These are phyloP conservation scores for Tetradesmus obliquus DNA, from an alignment of 139 green algal genomes.

Conservation along the genomic window DNA sequence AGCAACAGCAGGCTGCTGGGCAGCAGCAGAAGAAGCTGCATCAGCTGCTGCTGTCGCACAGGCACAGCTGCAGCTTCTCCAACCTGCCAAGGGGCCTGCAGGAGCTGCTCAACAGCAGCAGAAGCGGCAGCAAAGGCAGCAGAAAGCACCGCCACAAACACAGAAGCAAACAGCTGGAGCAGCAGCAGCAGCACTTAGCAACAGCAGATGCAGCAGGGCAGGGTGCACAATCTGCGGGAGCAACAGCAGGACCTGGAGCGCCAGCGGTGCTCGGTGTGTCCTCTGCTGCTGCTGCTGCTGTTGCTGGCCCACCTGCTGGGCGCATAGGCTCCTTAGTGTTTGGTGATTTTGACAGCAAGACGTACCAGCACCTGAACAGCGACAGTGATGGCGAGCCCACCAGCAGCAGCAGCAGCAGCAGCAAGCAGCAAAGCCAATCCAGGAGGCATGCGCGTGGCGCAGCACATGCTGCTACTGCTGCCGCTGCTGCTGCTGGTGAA, in stretches of 20 bases:
- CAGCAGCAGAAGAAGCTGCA: slow-evolving; percentile 3
- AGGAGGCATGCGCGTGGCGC: neutral
- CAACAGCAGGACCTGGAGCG: slow-evolving; percentile 20
- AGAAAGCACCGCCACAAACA: slow-evolving; percentile 8
- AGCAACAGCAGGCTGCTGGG: neutral
- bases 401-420: slow-evolving; percentile 32
- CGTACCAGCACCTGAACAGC: neutral
- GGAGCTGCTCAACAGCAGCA: slow-evolving; percentile 33
- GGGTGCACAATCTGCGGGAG: neutral
- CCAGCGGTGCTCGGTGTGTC: neutral
- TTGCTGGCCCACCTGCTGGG: neutral
- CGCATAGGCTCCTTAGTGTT: neutral
- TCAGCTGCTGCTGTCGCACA: neutral
- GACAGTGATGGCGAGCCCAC: neutral
- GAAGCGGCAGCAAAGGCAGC: neutral
- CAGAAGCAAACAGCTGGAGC: neutral
- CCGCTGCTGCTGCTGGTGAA: neutral
- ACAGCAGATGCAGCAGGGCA: neutral
- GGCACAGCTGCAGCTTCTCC: slow-evolving; percentile 37
- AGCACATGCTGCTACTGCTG: neutral
- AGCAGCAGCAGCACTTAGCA: slow-evolving; percentile 42
- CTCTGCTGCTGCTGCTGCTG: neutral
- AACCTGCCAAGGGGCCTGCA: slow-evolving; percentile 33
- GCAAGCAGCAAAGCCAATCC: neutral
- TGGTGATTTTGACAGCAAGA: slow-evolving; percentile 3